These are phyloP conservation scores for Aspergillus panamensis DNA, from an alignment of 495 filamentous ascomycete genomes.

Conservation along the genomic window DNA sequence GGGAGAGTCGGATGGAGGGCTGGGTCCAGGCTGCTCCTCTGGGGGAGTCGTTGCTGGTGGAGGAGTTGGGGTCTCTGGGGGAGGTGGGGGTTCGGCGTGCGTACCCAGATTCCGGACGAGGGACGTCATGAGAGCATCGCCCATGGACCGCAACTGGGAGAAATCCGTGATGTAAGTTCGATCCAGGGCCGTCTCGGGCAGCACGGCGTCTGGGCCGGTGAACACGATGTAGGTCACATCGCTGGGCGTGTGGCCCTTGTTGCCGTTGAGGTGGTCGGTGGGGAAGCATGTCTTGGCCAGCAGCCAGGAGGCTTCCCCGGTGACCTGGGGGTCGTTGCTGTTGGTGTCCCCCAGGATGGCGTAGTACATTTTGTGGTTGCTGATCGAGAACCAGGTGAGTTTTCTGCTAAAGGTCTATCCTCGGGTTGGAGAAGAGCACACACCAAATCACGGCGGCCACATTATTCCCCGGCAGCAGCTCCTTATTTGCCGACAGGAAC, in stretches of 20 bases:
- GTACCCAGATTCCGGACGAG: conserved; percentile 35
- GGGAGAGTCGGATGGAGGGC: no score
- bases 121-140: conserved; percentile 26
- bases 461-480: conserved; percentile 33
- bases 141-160: conserved; percentile 32
- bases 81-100: no score
- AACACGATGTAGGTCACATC: conserved; percentile 44
- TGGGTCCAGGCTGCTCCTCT: no score
- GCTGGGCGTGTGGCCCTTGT: conserved; percentile 25
- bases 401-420: neutral
- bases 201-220: conserved; percentile 30
- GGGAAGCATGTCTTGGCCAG: conserved; percentile 41
- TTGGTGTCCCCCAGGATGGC: conserved; percentile 38
- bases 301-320: conserved; percentile 40
- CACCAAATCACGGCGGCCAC: conserved; percentile 38
- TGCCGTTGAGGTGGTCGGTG: conserved; percentile 32
- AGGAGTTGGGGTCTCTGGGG: no score
- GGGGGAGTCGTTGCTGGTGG: no score
- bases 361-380: conserved; percentile 38
- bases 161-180: conserved; percentile 40
- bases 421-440: neutral
- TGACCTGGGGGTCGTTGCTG: conserved; percentile 32
- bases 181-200: conserved; percentile 30
- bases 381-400: neutral
- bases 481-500: conserved; percentile 29